Conservation (phyloP, 202 grass and related monocot species). For the Elaeis oleifera region DNA sequence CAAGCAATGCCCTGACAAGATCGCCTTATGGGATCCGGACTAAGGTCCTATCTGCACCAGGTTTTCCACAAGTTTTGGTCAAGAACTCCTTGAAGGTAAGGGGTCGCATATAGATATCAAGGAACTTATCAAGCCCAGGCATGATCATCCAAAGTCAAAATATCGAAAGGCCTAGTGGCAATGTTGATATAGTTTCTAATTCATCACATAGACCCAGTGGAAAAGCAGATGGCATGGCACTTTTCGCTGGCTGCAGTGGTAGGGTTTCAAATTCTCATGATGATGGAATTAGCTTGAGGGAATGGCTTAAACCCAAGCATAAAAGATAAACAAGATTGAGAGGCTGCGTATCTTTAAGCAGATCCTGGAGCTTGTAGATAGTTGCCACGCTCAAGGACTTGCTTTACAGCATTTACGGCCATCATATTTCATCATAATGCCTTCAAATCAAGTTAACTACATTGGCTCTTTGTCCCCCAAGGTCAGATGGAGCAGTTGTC, state of each 20-base stretch:
- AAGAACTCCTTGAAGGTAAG: conserved; percentile 65
- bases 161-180: conserved; percentile 21
- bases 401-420: conserved; percentile 61
- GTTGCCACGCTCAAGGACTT: conserved; percentile 48
- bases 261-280: conserved; percentile 28
- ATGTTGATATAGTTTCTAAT: conserved; percentile 32
- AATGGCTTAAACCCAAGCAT: conserved; percentile 45
- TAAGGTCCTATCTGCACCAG: conserved; percentile 25
- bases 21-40: conserved; percentile 36
- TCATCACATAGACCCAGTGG: conserved; percentile 17
- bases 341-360: conserved; percentile 89
- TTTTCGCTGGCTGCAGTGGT: conserved; percentile 14
- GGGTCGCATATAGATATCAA: conserved; percentile 16
- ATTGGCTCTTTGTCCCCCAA: conserved; percentile 45
- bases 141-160: conserved; percentile 21
- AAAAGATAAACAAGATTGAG: conserved; percentile 51
- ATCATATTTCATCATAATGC: conserved; percentile 54
- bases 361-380: conserved; percentile 61
- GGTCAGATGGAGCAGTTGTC: conserved; percentile 22
- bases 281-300: conserved; percentile 53
- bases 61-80: conserved; percentile 31
- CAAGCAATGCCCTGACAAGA: conserved; percentile 34
- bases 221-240: conserved; percentile 28
- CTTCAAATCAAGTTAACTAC: conserved; percentile 64
- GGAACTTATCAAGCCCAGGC: conserved; percentile 20